Evolutionary conservation across 2,329 filamentous ascomycete genomes (phyloP).

Genomic region (Colletotrichum kahawae): DNA sequence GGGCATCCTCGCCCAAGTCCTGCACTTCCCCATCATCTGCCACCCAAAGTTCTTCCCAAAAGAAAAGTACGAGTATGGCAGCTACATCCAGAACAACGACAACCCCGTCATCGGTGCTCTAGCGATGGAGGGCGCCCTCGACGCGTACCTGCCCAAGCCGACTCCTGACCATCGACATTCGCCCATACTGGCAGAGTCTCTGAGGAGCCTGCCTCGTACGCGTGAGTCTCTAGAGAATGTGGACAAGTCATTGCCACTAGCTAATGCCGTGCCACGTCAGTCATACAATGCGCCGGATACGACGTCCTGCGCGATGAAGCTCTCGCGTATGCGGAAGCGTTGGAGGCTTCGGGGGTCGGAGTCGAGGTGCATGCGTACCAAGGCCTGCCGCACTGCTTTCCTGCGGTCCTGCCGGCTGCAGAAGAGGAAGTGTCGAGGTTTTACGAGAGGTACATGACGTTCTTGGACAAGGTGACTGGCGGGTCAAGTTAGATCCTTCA

Average conservation of each 20-base stretch:
- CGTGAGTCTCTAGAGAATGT: conserved; percentile 27
- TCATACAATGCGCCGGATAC: conserved; percentile 37
- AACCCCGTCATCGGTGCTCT: conserved; percentile 31
- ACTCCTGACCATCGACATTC: conserved; percentile 33
- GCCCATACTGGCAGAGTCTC: conserved; percentile 35
- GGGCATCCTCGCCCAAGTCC: conserved; percentile 36
- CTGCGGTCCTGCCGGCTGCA: not conserved
- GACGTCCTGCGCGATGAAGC: conserved; percentile 43
- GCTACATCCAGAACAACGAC: conserved; percentile 36
- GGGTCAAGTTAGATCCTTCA: not conserved
- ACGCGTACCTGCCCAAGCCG: conserved; percentile 34
- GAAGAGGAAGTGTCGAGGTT: not conserved
- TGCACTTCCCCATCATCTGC: conserved; percentile 38
- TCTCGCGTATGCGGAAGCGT: conserved; percentile 40
- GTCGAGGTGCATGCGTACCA: conserved; percentile 35
- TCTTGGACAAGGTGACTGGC: not conserved
- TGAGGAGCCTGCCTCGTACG: conserved; percentile 35
- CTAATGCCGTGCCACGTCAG: conserved; percentile 20
- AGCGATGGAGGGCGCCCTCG: conserved; percentile 37
- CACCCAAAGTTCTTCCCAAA: conserved; percentile 39
- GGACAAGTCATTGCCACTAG: not conserved
- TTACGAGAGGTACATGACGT: not conserved
- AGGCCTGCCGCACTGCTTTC: conserved; percentile 42
- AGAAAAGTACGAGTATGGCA: conserved; percentile 39
- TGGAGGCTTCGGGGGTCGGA: conserved; percentile 34